Evolutionary conservation across 2,329 filamentous ascomycete genomes (phyloP).

Genomic region (Epichloe scottii): DNA sequence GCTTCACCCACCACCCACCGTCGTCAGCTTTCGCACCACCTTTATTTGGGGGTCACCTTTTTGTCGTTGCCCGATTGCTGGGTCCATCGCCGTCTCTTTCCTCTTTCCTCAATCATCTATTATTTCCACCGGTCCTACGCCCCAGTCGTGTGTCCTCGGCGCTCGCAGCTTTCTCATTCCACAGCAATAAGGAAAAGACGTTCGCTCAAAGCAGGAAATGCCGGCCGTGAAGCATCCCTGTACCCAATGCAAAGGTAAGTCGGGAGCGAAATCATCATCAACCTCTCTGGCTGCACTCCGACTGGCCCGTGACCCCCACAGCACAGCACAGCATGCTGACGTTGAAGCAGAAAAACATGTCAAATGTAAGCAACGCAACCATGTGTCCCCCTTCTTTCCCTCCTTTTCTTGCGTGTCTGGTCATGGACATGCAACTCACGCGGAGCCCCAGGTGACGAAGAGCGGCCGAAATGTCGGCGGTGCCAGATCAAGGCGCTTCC

Average conservation of each 20-base stretch:
- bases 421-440: neutral
- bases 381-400: too few species aligned
- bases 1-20: neutral
- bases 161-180: neutral
- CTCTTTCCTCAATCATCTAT: neutral
- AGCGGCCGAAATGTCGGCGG: conserved; percentile 22
- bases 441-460: conserved; percentile 22
- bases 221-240: conserved; percentile 22
- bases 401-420: too few species aligned
- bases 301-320: neutral
- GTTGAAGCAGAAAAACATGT: conserved; percentile 19
- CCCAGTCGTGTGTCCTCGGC: neutral
- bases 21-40: conserved; percentile 1
- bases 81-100: neutral
- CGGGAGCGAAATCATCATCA: neutral
- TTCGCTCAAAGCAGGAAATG: conserved; percentile 12
- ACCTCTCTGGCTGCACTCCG: neutral
- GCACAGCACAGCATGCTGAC: conserved; percentile 7
- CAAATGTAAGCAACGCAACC: conserved; percentile 17
- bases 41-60: neutral
- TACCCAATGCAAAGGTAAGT: conserved; percentile 23
- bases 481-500: conserved; percentile 21
- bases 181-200: neutral
- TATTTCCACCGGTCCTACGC: neutral
- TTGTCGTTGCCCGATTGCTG: neutral